A percentile compares a stretch with the other conserved stretches of the same genome.
phyloP scores from a whole-genome alignment of 768 basidiomycete species.

The Strobilomyces dryophilus region DNA sequence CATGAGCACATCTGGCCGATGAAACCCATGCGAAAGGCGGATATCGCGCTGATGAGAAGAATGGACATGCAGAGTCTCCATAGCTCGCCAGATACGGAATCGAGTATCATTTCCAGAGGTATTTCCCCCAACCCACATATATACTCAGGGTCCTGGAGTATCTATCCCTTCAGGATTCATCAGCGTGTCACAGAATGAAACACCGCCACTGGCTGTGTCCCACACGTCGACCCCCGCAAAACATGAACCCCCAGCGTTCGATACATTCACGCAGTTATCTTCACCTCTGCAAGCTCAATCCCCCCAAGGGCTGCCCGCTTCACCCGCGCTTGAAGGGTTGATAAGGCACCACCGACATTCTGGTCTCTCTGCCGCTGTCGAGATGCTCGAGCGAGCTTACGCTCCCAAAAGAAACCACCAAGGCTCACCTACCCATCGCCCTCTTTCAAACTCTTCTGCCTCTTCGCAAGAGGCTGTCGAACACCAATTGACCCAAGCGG shows the following conservation, averaged over 20 bases:
- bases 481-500: slow-evolving; percentile 45
- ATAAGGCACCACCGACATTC: slow-evolving; percentile 5
- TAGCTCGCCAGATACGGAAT: slow-evolving; percentile 13
- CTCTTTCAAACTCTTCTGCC: slow-evolving; percentile 28
- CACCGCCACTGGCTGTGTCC: not conserved
- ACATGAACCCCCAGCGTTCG: slow-evolving; percentile 1
- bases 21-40: slow-evolving; percentile 40
- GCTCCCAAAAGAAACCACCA: slow-evolving; percentile 1
- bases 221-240: not conserved
- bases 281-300: slow-evolving; percentile 16
- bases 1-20: slow-evolving; percentile 44
- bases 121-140: not conserved
- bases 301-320: slow-evolving; percentile 11
- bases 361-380: slow-evolving; percentile 13
- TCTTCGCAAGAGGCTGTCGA: slow-evolving; percentile 43
- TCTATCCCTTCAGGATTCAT: slow-evolving; percentile 3
- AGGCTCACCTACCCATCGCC: slow-evolving; percentile 6
- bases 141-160: not conserved
- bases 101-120: slow-evolving; percentile 17
- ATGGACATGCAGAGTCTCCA: slow-evolving; percentile 36
- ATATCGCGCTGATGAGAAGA: slow-evolving; percentile 38
- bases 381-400: slow-evolving; percentile 17
- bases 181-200: not conserved
- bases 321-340: slow-evolving; percentile 20
- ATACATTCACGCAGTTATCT: slow-evolving; percentile 20